Evolutionary conservation across 2,329 filamentous ascomycete genomes (phyloP), one percentile per base, ranked within the genome.

Genomic region (Claviceps pusilla): DNA sequence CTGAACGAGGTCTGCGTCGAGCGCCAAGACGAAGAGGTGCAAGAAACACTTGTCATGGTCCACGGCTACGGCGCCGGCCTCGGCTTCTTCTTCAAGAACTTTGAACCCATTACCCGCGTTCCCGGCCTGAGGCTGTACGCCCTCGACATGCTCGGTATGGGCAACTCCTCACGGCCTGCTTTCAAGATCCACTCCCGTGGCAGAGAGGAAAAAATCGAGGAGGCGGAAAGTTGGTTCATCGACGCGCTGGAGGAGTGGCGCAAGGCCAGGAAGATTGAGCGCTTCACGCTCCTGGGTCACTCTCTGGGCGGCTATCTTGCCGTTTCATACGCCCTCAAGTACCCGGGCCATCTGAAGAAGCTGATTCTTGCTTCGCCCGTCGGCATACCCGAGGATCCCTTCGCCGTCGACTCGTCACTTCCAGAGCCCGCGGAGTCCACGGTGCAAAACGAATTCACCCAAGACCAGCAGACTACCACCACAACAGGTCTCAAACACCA

Each of bases 71-170:
- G 93, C 49, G 93, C 93, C 2, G 93, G 93, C 0, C 77, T 98
- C 0, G 93, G 91, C 28, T 97, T 98, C 71, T 98, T 95, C 76
- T 98, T 96, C 76, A 91, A 93, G 71, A 98, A 98, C 67, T 95
- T 95, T 57, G 93, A 98, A 68, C 82, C 84, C 6, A 72, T 98
- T 39, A 90, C 85, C 48, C 82, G 90, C 19, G 72, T 82, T 1
- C 75, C 78, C 33, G 89, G 90, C 33, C 94, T 93, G 83, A 90
- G 88, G 63, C 72, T 98, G 19, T 97, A 93, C 66, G 89, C 91
- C 1, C 74, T 98, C n/a, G 91, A 98, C 64, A 82, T 97, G 77
- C 76, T 96, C 16, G 91, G 91, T 56, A 96, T 96, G 87, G 91
- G 91, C 56, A 84, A 94, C 63, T 94, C 87, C 55, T 84, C 82